A percentile compares a stretch with the other conserved stretches of the same genome.
Evolutionary conservation across 2,329 filamentous ascomycete genomes (phyloP).

Genomic region (Dactylellina sp.): DNA sequence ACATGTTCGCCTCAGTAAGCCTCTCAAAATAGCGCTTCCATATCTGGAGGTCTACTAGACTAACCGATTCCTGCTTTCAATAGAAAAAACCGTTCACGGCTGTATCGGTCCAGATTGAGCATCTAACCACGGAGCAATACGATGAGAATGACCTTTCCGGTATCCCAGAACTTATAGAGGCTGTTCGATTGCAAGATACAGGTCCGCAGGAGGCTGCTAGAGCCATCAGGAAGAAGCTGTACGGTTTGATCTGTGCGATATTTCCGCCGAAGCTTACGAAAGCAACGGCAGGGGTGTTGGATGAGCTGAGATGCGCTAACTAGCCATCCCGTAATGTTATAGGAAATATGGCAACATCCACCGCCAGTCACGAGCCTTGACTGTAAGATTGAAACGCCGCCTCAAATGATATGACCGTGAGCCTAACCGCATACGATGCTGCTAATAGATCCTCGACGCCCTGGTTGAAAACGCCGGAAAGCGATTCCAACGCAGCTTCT

Average conservation of each 20-base stretch:
- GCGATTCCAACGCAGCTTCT: conserved; percentile 86
- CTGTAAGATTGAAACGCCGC: too few species aligned
- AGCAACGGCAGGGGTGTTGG: neutral
- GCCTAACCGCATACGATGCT: too few species aligned
- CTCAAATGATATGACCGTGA: too few species aligned
- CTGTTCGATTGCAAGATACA: conserved; percentile 86
- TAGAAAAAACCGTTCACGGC: conserved; percentile 86
- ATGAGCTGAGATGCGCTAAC: conserved; percentile 6
- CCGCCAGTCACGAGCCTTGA: conserved; percentile 87
- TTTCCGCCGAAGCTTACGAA: neutral
- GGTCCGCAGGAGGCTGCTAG: conserved; percentile 90
- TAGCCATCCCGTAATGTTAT: conserved; percentile 19
- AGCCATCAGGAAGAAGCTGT: conserved; percentile 94
- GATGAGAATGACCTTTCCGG: conserved; percentile 92
- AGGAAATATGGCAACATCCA: conserved; percentile 96
- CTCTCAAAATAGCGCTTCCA: neutral
- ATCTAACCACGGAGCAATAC: conserved; percentile 86
- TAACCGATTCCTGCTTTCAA: neutral
- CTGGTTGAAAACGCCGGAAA: conserved; percentile 93
- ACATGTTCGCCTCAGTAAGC: conserved; percentile 53
- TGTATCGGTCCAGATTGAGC: conserved; percentile 91
- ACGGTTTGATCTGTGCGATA: conserved; percentile 64
- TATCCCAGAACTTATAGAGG: conserved; percentile 92
- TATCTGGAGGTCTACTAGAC: neutral
- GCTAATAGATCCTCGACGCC: conserved; percentile 82